Evolutionary conservation across 495 filamentous ascomycete species (phyloP).

Genomic region (Xylaria nigripes): DNA sequence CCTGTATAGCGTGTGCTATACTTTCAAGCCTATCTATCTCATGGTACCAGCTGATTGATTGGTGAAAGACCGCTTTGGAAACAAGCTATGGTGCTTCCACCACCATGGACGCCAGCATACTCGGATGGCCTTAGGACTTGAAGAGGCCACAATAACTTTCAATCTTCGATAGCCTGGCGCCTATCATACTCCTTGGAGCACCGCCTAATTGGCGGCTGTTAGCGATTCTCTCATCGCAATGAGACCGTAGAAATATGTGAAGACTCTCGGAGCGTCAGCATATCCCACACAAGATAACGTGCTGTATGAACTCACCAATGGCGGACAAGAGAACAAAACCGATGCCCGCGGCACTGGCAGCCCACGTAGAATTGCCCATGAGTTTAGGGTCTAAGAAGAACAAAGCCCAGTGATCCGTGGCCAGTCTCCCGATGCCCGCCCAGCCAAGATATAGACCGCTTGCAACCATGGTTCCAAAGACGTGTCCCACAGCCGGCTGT

Average conservation of each 20-base stretch:
- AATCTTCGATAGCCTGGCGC: background rate
- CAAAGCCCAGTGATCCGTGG: conserved; percentile 39
- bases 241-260: conserved; percentile 37
- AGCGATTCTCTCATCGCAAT: conserved; percentile 36
- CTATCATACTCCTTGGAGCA: background rate
- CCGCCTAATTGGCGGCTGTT: conserved; percentile 28
- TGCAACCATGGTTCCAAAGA: conserved; percentile 29
- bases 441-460: conserved; percentile 38
- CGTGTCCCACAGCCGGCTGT: conserved; percentile 32
- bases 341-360: conserved; percentile 27
- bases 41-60: background rate
- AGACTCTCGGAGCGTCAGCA: conserved; percentile 29
- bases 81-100: no score
- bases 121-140: background rate
- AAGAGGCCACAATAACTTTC: background rate
- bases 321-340: conserved; percentile 29
- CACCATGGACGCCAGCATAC: no score
- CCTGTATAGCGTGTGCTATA: background rate
- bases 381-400: conserved; percentile 42
- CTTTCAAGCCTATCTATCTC: no score
- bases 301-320: conserved; percentile 24
- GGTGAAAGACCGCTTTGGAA: no score
- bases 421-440: conserved; percentile 37
- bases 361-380: conserved; percentile 19
- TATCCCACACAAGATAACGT: background rate